Base-by-base conservation (phyloP, 2,329 filamentous ascomycete species). In the Neonectria punicea region DNA sequence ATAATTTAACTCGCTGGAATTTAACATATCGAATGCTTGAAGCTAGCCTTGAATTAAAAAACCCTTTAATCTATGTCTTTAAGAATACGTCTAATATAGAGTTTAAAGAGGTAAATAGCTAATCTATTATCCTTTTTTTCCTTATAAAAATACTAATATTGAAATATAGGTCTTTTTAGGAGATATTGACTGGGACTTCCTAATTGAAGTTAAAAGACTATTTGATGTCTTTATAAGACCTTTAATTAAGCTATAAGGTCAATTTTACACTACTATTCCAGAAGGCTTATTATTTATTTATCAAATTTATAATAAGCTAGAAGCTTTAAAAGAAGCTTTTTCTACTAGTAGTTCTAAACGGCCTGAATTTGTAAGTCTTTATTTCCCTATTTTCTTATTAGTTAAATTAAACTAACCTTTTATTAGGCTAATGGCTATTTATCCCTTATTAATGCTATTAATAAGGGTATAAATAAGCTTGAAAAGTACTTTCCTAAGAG, bases 381-480 rank as follows among this genome's bases (percentile, higher is more conserved):
- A 43, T 43, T 46, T 44, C 9, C n/a, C 18, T 46, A 46, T 46
- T 46, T 46, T 46, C 25, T 2, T 32, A 36, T 53, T 53, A 28
- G 6, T 53, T 53, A 30, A 53, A 20, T 53, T 34, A 53, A n/a
- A 53, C n/a, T 53, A 53, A 47, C 4, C 44, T 47, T 2, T 53
- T 53, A 32, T 53, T 53, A 53, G 32, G 13, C 16, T 53, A 16
- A 34, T n/a, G 9, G 32, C 25, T 53, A 53, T 34, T 18, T 53
- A 53, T 47, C 4, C 22, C 44, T 47, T 47, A 47, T 25, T 28
- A 47, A 47, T 47, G 11, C 20, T 47, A 47, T 47, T 47, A 47
- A 47, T 47, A 25, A 11, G 10, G 20, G 44, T 47, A 28, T 47
- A 25, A 47, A 47, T 47, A 47, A 28, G 44, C 44, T 47, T 25